phyloP scores from a whole-genome alignment of 441 rosid species.

The Viola pubescens region DNA sequence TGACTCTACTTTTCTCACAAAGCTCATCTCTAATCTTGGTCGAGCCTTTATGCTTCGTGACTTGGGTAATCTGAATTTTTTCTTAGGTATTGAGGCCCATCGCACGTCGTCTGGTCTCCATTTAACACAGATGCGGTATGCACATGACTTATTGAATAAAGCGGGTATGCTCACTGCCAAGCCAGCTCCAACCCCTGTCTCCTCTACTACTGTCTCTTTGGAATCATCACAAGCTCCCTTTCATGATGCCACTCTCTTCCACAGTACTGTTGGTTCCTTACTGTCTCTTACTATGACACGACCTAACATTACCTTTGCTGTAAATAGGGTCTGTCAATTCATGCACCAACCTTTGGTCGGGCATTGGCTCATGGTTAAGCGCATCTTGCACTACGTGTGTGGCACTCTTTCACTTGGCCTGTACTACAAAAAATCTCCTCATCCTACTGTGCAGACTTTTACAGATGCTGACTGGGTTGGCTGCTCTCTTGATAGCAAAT shows the following conservation, averaged over 20 bases:
- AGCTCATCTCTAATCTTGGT: neutral
- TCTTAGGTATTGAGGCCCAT: neutral
- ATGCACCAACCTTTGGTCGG: neutral
- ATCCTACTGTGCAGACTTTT: neutral
- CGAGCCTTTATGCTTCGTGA: neutral
- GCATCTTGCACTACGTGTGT: neutral
- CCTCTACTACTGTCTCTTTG: too few species aligned
- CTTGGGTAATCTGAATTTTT: neutral
- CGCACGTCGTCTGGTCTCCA: neutral
- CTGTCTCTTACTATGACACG: neutral
- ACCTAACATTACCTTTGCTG: neutral
- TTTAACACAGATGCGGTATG: neutral
- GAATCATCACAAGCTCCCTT: neutral
- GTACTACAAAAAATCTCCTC: too few species aligned
- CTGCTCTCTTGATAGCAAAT: fast-evolving
- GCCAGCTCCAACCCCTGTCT: neutral
- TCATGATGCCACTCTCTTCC: neutral
- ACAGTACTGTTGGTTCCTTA: neutral
- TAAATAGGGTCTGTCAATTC: neutral
- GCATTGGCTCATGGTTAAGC: neutral
- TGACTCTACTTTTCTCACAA: too few species aligned
- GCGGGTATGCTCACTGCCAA: neutral
- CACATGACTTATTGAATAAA: neutral
- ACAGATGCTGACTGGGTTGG: neutral
- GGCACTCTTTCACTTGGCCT: neutral